A percentile compares a stretch with the other conserved stretches of the same genome.
These are phyloP conservation scores for Saposhnikovia divaricata DNA, from an alignment of 129 eudicot species.

Conservation along the genomic window DNA sequence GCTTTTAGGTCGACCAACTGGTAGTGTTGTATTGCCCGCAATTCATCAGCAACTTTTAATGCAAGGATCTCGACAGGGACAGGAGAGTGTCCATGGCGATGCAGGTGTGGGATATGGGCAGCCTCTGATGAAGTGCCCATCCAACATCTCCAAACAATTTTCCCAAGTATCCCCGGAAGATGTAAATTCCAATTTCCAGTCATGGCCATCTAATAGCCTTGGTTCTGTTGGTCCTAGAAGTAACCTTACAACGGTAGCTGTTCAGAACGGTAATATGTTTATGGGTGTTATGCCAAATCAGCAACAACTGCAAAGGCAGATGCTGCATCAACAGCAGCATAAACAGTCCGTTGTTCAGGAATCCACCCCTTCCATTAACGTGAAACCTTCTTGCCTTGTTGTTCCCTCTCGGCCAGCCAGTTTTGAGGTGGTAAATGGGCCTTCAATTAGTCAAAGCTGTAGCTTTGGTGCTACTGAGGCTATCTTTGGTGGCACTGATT, in stretches of 20 bases:
- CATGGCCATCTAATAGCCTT: constrained; percentile 40
- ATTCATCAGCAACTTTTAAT: constrained; percentile 44
- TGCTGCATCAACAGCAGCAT: constrained; percentile 21
- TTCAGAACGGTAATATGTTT: constrained; percentile 32
- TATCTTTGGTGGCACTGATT: constrained; percentile 22
- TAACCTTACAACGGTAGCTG: constrained; percentile 33
- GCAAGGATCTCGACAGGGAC: constrained; percentile 34
- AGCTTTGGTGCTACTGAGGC: constrained; percentile 26
- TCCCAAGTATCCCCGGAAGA: constrained; percentile 36
- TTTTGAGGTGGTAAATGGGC: constrained; percentile 36
- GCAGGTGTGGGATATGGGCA: constrained; percentile 49
- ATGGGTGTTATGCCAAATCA: constrained; percentile 35
- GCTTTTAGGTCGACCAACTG: constrained; percentile 51
- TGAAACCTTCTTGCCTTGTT: constrained; percentile 74
- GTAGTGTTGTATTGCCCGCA: constrained; percentile 38
- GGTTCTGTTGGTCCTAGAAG: constrained; percentile 25
- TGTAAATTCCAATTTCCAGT: constrained; percentile 33
- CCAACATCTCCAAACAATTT: constrained; percentile 37
- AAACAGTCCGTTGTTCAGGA: constrained; percentile 23
- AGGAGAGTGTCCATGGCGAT: constrained; percentile 36
- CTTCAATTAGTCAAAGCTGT: constrained; percentile 31
- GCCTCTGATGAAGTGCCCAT: constrained; percentile 35
- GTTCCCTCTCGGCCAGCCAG: constrained; percentile 40
- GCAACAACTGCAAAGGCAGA: constrained; percentile 16
- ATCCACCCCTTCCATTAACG: constrained; percentile 36